Evolutionary conservation across 1,284 basidiomycete genomes (phyloP).

Genomic region (Cutaneotrichosporon sp.): DNA sequence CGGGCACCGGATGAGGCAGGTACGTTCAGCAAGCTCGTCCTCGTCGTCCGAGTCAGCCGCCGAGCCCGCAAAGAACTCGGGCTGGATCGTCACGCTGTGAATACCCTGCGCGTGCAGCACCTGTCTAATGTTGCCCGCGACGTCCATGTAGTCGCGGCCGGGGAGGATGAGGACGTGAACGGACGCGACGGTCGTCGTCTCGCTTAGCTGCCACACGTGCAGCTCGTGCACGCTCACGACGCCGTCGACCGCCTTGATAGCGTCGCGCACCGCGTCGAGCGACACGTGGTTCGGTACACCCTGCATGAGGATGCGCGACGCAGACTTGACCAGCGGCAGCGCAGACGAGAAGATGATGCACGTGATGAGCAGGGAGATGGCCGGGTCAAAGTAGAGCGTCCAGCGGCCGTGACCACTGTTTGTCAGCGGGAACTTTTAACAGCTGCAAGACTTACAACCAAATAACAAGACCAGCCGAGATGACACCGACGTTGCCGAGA

Average conservation of each 20-base stretch:
- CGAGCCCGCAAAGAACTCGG: constrained; percentile 33
- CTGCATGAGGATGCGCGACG: constrained; percentile 94
- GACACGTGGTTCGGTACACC: constrained; percentile 87
- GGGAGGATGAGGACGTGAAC: constrained; percentile 85
- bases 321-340: constrained; percentile 85
- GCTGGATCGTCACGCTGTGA: constrained; percentile 81
- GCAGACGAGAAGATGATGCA: constrained; percentile 95
- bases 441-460: constrained; percentile 69
- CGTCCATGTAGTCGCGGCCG: constrained; percentile 79
- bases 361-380: constrained; percentile 91
- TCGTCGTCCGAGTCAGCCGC: constrained; percentile 19
- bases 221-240: constrained; percentile 90
- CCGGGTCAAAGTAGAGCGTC: constrained; percentile 88
- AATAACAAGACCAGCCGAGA: constrained; percentile 86
- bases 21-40: constrained; percentile 21
- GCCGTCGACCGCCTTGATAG: constrained; percentile 75
- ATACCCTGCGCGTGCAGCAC: constrained; percentile 85
- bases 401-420: constrained; percentile 41
- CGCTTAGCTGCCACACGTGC: constrained; percentile 92
- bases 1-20: constrained; percentile 49
- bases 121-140: constrained; percentile 76
- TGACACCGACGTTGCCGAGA: constrained; percentile 95
- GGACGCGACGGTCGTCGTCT: constrained; percentile 85
- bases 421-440: constrained; percentile 51
- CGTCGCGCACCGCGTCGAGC: constrained; percentile 73